phyloP scores from a whole-genome alignment of 2,329 filamentous ascomycete genomes.

The Pyrenochaeta sp. region DNA sequence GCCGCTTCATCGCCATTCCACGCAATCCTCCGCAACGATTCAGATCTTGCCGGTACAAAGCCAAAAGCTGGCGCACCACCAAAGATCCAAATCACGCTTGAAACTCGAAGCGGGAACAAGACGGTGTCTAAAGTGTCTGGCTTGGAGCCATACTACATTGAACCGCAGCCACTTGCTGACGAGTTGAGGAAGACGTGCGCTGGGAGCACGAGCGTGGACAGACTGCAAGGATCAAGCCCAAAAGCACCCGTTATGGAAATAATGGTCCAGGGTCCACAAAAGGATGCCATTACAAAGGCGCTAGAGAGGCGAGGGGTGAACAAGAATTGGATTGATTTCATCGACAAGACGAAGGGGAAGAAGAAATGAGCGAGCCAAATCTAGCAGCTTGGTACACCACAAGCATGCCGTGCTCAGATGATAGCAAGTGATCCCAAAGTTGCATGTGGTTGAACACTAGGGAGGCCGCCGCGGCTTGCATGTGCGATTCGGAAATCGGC shows the following conservation, averaged over 20 bases:
- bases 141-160: slow-evolving; percentile 68
- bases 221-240: slow-evolving; percentile 65
- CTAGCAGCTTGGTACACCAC: too few species aligned
- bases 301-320: slow-evolving; percentile 66
- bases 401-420: neutral
- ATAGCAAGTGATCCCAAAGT: too few species aligned
- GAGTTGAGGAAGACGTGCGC: slow-evolving; percentile 73
- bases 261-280: slow-evolving; percentile 72
- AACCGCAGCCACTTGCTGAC: slow-evolving; percentile 67
- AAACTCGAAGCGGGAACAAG: slow-evolving; percentile 72
- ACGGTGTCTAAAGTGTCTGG: slow-evolving; percentile 69
- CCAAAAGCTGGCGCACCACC: slow-evolving; percentile 67
- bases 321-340: slow-evolving; percentile 67
- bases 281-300: slow-evolving; percentile 65
- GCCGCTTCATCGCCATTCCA: slow-evolving; percentile 65
- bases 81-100: slow-evolving; percentile 66
- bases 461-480: too few species aligned
- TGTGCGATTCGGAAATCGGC: slow-evolving; percentile 1
- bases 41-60: slow-evolving; percentile 55
- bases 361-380: slow-evolving; percentile 54
- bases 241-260: slow-evolving; percentile 72
- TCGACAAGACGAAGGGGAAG: slow-evolving; percentile 74
- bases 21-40: slow-evolving; percentile 61
- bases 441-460: too few species aligned
- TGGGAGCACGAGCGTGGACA: slow-evolving; percentile 70